Percentiles rank a stretch among this genome's conserved stretches.
Conservation (phyloP, 2,329 filamentous ascomycete species). For the Cladosporium cucumerinum region DNA sequence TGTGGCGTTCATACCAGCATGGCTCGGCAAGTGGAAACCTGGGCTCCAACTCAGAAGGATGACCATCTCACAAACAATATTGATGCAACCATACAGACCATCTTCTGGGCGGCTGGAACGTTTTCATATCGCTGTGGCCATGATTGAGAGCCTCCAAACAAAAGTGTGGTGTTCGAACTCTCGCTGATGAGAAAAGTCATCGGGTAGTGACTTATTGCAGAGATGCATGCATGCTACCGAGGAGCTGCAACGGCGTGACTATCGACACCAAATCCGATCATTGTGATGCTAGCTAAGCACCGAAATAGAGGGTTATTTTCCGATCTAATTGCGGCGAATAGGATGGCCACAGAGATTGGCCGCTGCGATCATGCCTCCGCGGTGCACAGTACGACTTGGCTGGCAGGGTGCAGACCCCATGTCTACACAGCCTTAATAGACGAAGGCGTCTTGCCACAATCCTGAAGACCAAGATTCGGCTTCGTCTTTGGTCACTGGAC, state of each 20-base stretch:
- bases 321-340: neutral
- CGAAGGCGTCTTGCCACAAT: neutral
- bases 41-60: too few relatives aligned
- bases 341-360: neutral
- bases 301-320: neutral
- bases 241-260: neutral
- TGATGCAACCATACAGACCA: too few relatives aligned
- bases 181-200: neutral
- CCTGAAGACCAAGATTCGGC: too few relatives aligned
- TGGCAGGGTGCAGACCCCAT: neutral
- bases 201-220: neutral
- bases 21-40: too few relatives aligned
- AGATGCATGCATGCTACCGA: too few relatives aligned
- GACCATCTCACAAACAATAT: too few relatives aligned
- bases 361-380: neutral
- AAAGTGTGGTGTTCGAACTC: neutral
- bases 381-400: neutral
- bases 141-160: too few relatives aligned
- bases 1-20: too few relatives aligned
- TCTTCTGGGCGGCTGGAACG: too few relatives aligned
- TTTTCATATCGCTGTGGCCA: too few relatives aligned
- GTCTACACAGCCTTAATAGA: neutral
- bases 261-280: neutral
- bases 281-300: neutral
- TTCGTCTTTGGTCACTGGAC: conserved; percentile 15